These are phyloP conservation scores for Paraglomus brasilianum DNA, from an alignment of 192 early-diverging fungal genomes.

Conservation along the genomic window DNA sequence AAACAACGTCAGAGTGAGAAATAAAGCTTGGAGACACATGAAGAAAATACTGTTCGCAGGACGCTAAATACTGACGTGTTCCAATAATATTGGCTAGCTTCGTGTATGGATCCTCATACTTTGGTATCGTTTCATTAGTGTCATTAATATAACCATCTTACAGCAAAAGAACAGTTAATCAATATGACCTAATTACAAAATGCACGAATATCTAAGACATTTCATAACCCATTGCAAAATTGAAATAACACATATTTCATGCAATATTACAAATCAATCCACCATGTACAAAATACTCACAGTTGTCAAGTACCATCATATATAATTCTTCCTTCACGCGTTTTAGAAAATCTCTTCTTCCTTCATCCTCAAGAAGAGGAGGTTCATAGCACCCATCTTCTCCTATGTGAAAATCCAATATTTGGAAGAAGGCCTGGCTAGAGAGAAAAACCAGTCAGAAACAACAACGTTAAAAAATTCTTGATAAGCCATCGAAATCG, in stretches of 20 bases:
- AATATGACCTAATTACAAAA: no score
- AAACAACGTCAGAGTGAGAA: no score
- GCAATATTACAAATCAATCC: not conserved
- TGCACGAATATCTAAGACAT: no score
- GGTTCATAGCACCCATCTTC: not conserved
- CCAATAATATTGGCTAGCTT: conserved; percentile 13
- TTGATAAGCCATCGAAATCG: not conserved
- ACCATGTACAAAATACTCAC: not conserved
- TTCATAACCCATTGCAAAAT: not conserved
- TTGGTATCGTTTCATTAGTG: no score
- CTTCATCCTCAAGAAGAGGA: not conserved
- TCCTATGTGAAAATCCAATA: not conserved
- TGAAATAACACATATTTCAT: not conserved
- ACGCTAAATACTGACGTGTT: conserved; percentile 10
- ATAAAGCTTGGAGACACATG: no score
- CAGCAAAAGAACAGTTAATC: no score
- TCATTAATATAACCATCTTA: no score
- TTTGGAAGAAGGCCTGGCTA: conserved; percentile 22
- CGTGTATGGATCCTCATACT: not conserved
- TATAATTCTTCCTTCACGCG: conserved; percentile 7
- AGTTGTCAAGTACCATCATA: not conserved
- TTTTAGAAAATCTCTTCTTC: not conserved
- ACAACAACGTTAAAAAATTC: no score
- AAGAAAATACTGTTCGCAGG: no score
- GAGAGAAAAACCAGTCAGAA: conserved; percentile 22